These are phyloP conservation scores for Pseudognaphalium luteoalbum DNA, from an alignment of 129 eudicot species.

Conservation along the genomic window DNA sequence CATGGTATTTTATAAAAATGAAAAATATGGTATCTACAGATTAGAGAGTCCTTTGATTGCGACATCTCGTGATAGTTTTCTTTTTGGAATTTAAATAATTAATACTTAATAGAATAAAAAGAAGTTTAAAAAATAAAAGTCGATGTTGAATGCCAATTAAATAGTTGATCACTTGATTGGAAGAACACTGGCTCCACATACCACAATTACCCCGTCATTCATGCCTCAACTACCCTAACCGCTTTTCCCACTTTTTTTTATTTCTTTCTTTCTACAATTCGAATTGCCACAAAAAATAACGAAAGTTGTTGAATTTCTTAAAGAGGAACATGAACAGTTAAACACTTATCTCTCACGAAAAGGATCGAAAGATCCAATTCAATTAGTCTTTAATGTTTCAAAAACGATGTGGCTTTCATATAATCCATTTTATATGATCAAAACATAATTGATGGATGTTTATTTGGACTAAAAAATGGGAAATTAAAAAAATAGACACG, in stretches of 20 bases:
- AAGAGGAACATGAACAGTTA: too few species aligned
- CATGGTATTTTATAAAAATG: too few species aligned
- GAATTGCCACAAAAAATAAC: too few species aligned
- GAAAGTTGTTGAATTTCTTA: too few species aligned
- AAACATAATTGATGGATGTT: too few species aligned
- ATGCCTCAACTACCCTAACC: conserved; percentile 23
- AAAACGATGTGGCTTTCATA: background rate
- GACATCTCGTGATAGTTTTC: background rate
- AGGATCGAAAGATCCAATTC: too few species aligned
- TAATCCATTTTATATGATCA: too few species aligned
- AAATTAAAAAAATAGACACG: too few species aligned
- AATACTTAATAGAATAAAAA: background rate
- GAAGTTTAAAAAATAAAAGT: background rate
- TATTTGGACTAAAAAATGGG: too few species aligned
- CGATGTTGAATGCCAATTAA: background rate
- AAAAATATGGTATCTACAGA: too few species aligned
- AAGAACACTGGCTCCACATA: background rate
- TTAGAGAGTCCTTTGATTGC: background rate
- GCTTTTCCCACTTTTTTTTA: conserved; percentile 7
- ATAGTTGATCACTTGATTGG: background rate
- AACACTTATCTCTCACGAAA: too few species aligned
- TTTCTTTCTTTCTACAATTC: background rate
- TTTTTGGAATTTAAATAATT: background rate
- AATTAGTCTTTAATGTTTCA: background rate
- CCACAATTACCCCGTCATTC: conserved; percentile 38